Base-by-base conservation (phyloP, 345 rosid species). In the Raphanus sativus region DNA sequence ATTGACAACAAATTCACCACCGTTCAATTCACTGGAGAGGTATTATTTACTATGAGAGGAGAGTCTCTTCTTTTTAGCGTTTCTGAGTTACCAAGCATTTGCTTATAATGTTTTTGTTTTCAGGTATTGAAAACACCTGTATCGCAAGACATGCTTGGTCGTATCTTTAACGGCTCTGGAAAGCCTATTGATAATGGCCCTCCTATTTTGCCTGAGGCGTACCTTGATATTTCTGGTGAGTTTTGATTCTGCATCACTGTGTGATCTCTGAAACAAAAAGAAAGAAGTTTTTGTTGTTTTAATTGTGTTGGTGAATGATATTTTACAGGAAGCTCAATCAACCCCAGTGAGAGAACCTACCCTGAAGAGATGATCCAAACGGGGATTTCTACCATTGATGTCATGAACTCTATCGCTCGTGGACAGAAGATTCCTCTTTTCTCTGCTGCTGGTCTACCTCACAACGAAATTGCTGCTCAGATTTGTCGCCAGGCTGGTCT, bases 401-500 rank as follows among this genome's bases (percentile, higher is more conserved):
- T 92, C 70, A 95, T 95, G 99, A 95, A 95, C 80, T 95, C 99
- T 67, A 92, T 95, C 63, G 99, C 99, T 69, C 89, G 99, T 82
- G 99, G 99, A 79, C 98, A 95, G 76, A 95, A 95, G 73, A 95
- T 95, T 76, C 99, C 99, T 74, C 91, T 95, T 33, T 95, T 95
- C 84, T 95, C 99, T 76, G 99, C 99, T 84, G 99, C 99, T 70
- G 99, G 99, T 89, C 96, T 92, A 10, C 99, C 98, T 8, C 99
- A 95, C 81, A 95, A 95, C 77, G 99, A 95, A 84, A 95, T 95
- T 8, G 99, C 99, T 77, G 99, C 99, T 79, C 99, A 95, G 82
- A 95, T 92, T 75, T 95, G 99, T 84, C 99, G 99, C 60, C 98
- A 95, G 82, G 99, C 99, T 75, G 99, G 99, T 82, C 79, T 95